These are phyloP conservation scores for Lolium rigidum DNA, from an alignment of 176 grass and related monocot genomes.

Conservation along the genomic window DNA sequence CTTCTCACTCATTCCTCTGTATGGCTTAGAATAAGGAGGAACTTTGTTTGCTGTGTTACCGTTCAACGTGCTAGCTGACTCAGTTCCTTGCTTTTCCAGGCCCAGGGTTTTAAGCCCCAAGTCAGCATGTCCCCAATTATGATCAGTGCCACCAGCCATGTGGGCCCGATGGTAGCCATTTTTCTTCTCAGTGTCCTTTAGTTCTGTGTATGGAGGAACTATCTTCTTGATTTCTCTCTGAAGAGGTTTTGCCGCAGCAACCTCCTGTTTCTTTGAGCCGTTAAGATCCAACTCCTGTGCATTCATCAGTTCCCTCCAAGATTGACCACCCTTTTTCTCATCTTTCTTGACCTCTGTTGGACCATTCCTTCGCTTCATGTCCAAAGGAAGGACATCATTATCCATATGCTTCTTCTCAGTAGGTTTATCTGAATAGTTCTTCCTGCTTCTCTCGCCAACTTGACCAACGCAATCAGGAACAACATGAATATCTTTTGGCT, in stretches of 20 bases:
- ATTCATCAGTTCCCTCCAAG: constrained; percentile 33
- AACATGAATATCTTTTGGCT: constrained; percentile 81
- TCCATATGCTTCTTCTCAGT: constrained; percentile 40
- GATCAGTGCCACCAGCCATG: constrained; percentile 43
- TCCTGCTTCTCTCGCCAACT: constrained; percentile 48
- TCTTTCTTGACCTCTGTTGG: constrained; percentile 50
- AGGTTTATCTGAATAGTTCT: constrained; percentile 46
- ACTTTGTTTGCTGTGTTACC: constrained; percentile 58
- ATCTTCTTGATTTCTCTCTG: constrained; percentile 33
- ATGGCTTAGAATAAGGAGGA: constrained; percentile 76
- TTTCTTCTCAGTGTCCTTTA: constrained; percentile 16
- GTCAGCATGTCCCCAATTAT: constrained; percentile 49
- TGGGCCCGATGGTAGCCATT: constrained; percentile 23
- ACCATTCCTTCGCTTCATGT: constrained; percentile 45
- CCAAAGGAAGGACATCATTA: constrained; percentile 41
- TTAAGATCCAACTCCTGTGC: constrained; percentile 46
- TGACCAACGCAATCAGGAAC: constrained; percentile 53
- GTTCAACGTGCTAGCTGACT: constrained; percentile 44
- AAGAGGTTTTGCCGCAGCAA: constrained; percentile 42
- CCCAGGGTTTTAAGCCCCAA: constrained; percentile 53
- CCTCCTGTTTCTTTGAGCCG: constrained; percentile 59
- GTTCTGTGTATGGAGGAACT: constrained; percentile 37
- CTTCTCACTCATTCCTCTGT: constrained; percentile 36
- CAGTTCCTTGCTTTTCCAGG: constrained; percentile 50
- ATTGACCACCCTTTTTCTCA: constrained; percentile 32